Base-by-base conservation (phyloP, 1,139 yeast species). In the Pichia sp. region DNA sequence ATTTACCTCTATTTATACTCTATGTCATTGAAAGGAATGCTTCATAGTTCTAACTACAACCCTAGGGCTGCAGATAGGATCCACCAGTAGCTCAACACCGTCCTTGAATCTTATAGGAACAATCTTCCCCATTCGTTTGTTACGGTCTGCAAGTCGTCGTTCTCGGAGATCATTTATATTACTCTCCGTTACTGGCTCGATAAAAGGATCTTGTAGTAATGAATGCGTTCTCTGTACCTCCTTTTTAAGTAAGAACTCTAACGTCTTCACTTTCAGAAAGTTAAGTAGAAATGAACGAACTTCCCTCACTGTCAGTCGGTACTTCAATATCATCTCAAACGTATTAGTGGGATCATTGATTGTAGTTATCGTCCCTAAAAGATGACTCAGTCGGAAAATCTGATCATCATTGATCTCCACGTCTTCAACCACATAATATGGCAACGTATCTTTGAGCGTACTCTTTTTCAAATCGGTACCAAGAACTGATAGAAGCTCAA, bases 261-360 rank as follows among this genome's bases (percentile, higher is more conserved):
- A 38, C 6, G 34, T 40, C 32, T 46, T 47, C 17, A 54, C 30
- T 16, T 54, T 55, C 6, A 63, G 66, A 40, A 60, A 64, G 39
- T 65, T 67, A 12, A 48, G 39, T 12, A 69, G 45, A 32, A 68
- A 55, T 22, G 63, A 55, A 22, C 57, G 51, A 28, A 73, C 60
- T 44, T 73, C 78, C 12, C 47, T 49, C 1, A 67, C 48, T 1
- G 77, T 70, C 27, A 71, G 48, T 4, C 53, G 50, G 29, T 61
- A 56, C 46, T 72, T 73, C 18, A 48, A 35, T 25, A 55, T 52
- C 41, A 72, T 43, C 44, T 73, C 78, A 12, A 55, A 49, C 9
- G 37, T 37, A 48, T 72, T 65, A 13, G 50, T 48, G 0, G 50
- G 33, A 46, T 72, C 59, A 13, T 60, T 56, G 20, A 73, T 53